These are phyloP conservation scores for Macrocybe gigantea DNA, from an alignment of 768 basidiomycete genomes.

Conservation along the genomic window DNA sequence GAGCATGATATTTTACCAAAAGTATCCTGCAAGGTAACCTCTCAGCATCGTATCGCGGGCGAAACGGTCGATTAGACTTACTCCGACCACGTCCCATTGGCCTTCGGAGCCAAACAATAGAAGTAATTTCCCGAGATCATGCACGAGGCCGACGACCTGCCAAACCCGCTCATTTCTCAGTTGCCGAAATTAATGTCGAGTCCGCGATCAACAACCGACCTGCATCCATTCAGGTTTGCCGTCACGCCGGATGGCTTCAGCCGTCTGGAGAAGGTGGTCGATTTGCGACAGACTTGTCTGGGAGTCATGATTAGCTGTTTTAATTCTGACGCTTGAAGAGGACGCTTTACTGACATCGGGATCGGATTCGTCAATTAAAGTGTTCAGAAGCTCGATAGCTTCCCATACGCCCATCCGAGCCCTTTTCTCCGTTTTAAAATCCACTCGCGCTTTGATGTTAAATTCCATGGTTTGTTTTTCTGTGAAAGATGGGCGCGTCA, in stretches of 20 bases:
- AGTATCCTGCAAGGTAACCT: constrained; percentile 29
- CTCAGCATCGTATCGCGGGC: constrained; percentile 6
- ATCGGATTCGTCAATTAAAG: constrained; percentile 85
- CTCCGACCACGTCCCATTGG: constrained; percentile 94
- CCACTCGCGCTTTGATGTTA: constrained; percentile 72
- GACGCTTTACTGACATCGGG: constrained; percentile 58
- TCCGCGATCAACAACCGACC: constrained; percentile 17
- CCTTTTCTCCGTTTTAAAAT: constrained; percentile 61
- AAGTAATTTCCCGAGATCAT: constrained; percentile 86
- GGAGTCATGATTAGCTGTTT: constrained; percentile 6
- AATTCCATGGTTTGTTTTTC: constrained; percentile 86
- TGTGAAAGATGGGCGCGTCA: constrained; percentile 20
- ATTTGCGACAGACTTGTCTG: constrained; percentile 81
- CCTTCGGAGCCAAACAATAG: constrained; percentile 81
- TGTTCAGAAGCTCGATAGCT: constrained; percentile 83
- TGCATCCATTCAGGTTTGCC: constrained; percentile 94
- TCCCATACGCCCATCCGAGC: constrained; percentile 85
- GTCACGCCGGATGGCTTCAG: constrained; percentile 82
- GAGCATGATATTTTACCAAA: constrained; percentile 24
- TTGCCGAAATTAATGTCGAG: background rate
- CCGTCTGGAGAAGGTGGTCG: constrained; percentile 86
- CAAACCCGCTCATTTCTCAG: constrained; percentile 9
- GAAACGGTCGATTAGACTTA: constrained; percentile 25
- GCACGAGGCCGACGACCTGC: constrained; percentile 74
- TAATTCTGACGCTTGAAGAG: constrained; percentile 6